phyloP scores from a whole-genome alignment of 345 rosid genomes.

The Moringa oleifera region DNA sequence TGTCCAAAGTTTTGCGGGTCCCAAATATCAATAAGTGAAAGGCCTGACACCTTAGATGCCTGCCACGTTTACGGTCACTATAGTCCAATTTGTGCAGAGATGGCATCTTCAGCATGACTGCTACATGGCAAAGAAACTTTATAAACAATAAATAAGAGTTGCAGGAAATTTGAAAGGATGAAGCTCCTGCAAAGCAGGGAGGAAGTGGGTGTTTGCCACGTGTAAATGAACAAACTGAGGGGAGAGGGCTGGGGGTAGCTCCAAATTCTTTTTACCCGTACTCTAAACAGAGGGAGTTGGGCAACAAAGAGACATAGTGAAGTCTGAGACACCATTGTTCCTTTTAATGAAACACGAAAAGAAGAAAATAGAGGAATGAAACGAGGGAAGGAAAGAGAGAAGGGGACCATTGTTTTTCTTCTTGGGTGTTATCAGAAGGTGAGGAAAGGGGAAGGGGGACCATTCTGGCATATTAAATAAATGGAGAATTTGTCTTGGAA shows the following conservation, averaged over 20 bases:
- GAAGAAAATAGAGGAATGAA: not conserved
- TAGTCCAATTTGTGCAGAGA: not conserved
- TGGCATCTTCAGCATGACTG: not conserved
- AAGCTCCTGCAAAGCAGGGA: conserved; percentile 19
- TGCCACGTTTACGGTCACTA: conserved; percentile 26
- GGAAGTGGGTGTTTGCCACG: conserved; percentile 34
- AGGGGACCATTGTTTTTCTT: not conserved
- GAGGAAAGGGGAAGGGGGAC: too few species aligned
- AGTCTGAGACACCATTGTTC: conserved; percentile 27
- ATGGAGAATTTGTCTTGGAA: too few species aligned
- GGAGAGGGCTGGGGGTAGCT: not conserved
- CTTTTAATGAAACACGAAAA: conserved; percentile 45
- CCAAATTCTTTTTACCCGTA: conserved; percentile 19
- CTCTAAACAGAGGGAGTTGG: conserved; percentile 12
- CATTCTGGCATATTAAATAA: too few species aligned
- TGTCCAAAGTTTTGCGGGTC: conserved; percentile 26
- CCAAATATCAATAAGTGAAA: conserved; percentile 2
- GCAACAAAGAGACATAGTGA: conserved; percentile 17
- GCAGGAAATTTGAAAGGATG: not conserved
- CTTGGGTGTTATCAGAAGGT: too few species aligned
- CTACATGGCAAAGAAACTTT: not conserved
- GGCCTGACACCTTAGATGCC: not conserved
- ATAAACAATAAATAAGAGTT: too few species aligned
- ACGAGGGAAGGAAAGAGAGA: conserved; percentile 3
- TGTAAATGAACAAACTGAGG: conserved; percentile 20